Evolutionary conservation across 305 asterid species (phyloP).

Genomic region (Withania somnifera): DNA sequence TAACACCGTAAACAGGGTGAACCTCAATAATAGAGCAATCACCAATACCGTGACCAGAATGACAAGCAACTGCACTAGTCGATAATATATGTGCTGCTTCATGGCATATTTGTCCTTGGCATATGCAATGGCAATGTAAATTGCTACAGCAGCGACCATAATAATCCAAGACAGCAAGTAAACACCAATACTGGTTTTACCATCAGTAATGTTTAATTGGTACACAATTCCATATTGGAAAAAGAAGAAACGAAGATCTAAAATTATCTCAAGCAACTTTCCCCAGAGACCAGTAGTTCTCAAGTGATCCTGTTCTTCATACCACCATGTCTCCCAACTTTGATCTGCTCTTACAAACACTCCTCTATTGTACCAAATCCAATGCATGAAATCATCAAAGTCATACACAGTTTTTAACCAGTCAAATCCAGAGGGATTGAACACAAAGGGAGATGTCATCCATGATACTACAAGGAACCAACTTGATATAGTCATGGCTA

Average conservation of each 20-base stretch:
- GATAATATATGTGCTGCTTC: slow-evolving; percentile 57
- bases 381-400: slow-evolving; percentile 64
- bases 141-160: slow-evolving; percentile 45
- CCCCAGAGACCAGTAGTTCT: slow-evolving; percentile 98
- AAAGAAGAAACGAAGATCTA: slow-evolving; percentile 88
- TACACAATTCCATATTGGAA: slow-evolving; percentile 91
- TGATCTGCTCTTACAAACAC: slow-evolving; percentile 69
- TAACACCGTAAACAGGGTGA: slow-evolving; percentile 27
- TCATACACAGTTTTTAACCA: slow-evolving; percentile 96
- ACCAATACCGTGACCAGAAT: slow-evolving; percentile 38
- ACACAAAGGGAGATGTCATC: slow-evolving; percentile 81
- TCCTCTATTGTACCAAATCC: slow-evolving; percentile 76
- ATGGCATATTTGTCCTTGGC: slow-evolving; percentile 75
- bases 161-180: slow-evolving; percentile 85
- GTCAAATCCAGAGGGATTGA: slow-evolving; percentile 90
- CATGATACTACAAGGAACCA: slow-evolving; percentile 95
- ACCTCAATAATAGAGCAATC: slow-evolving; percentile 39
- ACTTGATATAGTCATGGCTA: slow-evolving; percentile 75
- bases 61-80: slow-evolving; percentile 74
- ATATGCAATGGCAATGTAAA: slow-evolving; percentile 56
- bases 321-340: slow-evolving; percentile 99
- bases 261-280: slow-evolving; percentile 71
- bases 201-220: slow-evolving; percentile 48
- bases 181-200: slow-evolving; percentile 44
- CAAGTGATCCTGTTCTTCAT: slow-evolving; percentile 88